Evolutionary conservation across 2,329 filamentous ascomycete genomes (phyloP).

Genomic region (Sporothrix brunneoviolacea): DNA sequence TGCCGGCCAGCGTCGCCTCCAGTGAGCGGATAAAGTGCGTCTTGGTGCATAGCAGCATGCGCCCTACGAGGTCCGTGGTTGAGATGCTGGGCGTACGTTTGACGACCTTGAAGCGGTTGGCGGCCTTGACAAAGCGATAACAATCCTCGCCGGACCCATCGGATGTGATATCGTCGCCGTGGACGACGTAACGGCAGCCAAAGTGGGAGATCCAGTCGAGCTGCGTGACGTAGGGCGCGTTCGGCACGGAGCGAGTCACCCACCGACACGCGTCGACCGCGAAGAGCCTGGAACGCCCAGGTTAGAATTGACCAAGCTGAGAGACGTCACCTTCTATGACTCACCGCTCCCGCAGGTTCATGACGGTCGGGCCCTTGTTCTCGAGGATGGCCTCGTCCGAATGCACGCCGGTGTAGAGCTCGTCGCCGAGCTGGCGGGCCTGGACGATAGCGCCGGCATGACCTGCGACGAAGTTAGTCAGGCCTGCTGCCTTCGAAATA

Average conservation of each 20-base stretch:
- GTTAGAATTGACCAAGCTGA: too few relatives aligned
- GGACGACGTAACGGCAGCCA: constrained; percentile 72
- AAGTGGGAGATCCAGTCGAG: constrained; percentile 93
- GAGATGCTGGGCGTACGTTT: constrained; percentile 95
- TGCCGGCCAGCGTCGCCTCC: constrained; percentile 58
- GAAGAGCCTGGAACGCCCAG: constrained; percentile 72
- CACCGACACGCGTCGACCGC: constrained; percentile 94
- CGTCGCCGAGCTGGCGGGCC: constrained; percentile 80
- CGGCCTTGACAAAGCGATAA: constrained; percentile 95
- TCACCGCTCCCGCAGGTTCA: constrained; percentile 83
- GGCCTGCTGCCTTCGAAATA: too few relatives aligned
- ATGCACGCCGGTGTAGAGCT: constrained; percentile 88
- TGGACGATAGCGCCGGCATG: constrained; percentile 97
- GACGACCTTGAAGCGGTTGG: constrained; percentile 90
- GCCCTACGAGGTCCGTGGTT: constrained; percentile 94
- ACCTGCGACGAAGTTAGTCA: constrained; percentile 50
- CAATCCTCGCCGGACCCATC: constrained; percentile 92
- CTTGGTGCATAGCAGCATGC: constrained; percentile 94
- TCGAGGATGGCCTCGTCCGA: constrained; percentile 92
- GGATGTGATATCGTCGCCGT: constrained; percentile 37
- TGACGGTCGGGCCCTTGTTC: constrained; percentile 97
- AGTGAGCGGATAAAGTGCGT: constrained; percentile 87
- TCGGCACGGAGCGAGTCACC: constrained; percentile 75
- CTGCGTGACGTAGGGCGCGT: constrained; percentile 90
- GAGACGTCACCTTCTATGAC: background rate